Base-by-base conservation (phyloP, 108 stramenopile genomes). In the Asterionellopsis glacialis region DNA sequence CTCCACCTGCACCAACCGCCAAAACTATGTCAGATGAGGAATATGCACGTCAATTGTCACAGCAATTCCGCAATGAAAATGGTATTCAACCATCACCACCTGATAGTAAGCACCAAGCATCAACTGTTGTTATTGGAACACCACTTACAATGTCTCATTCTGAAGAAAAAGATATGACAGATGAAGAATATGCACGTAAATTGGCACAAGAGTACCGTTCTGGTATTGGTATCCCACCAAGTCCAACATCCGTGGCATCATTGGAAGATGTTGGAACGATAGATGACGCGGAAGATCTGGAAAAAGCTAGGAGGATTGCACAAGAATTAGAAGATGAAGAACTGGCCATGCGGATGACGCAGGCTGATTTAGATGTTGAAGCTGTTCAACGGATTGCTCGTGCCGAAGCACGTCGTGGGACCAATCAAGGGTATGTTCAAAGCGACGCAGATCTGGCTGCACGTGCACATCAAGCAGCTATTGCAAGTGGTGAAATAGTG, bases 311-410 rank as follows among this genome's bases (percentile, higher is more conserved):
- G 40, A 52, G 61, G 39, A 55, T 82, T n/a, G 70, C 76, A 28
- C 78, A 83, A 68, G 73, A 83, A 54, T 23, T 80, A 41, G 60
- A 28, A 33, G 78, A 80, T 59, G 82, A 69, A 41, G 78, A 79
- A 40, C 25, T 74, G 43, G 78, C 82, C 19, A 39, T 38, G 25
- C 42, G 64, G 11, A 41, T 74, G 26, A 33, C 28, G 15, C 55
- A 24, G 28, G 65, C 59, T 57, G 43, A 59, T 43, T 55, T 64
- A 39, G 53, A 74, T 54, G 58, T 38, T 3, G 45, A 19, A 40
- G 59, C 25, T 24, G 49, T 13, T 50, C 51, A 58, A 24, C 43
- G 59, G 45, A 40, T 58, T n/a, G 27, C 42, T 45, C 43, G 22
- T 16, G 25, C 45, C 2, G 22, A 58, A 13, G 22, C 57, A 9